A percentile compares a stretch with the other conserved stretches of the same genome.
These are phyloP conservation scores for Phytophthora pisi DNA, from an alignment of 352 stramenopile genomes.

Conservation along the genomic window DNA sequence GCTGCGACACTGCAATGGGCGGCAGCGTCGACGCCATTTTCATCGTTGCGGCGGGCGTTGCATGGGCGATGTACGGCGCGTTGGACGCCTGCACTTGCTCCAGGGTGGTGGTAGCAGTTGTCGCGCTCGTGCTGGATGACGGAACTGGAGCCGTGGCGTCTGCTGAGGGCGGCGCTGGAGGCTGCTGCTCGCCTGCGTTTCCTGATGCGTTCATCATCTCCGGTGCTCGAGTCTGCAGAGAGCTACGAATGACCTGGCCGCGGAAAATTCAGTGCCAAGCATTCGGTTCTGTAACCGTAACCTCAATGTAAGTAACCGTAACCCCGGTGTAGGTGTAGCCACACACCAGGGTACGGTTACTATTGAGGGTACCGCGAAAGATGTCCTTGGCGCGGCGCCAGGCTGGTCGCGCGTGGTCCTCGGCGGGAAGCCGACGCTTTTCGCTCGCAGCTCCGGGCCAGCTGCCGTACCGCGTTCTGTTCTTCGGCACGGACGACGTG, in stretches of 20 bases:
- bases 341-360: not conserved
- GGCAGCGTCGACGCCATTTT: conserved; percentile 40
- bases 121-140: not conserved
- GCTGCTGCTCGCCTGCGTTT: conserved; percentile 6
- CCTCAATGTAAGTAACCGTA: conserved; percentile 14
- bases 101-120: conserved; percentile 1
- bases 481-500: conserved; percentile 89
- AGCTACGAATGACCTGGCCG: not conserved
- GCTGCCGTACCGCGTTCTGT: conserved; percentile 66
- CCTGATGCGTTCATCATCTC: conserved; percentile 13
- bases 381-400: conserved; percentile 8
- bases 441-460: conserved; percentile 36
- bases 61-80: conserved; percentile 43
- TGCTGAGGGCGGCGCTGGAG: not conserved
- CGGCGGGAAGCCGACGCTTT: conserved; percentile 27
- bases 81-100: conserved; percentile 29
- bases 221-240: not conserved
- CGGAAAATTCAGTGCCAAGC: conserved; percentile 20
- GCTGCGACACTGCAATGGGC: conserved; percentile 51
- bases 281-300: conserved; percentile 12
- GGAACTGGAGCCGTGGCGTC: not conserved
- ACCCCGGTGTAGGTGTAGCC: not conserved
- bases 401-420: conserved; percentile 2
- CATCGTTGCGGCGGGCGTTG: conserved; percentile 38
- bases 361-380: conserved; percentile 2